Percentiles rank a stretch among this genome's conserved stretches.
These are phyloP conservation scores for Kitagawia praeruptora DNA, from an alignment of 129 eudicot genomes.

Conservation along the genomic window DNA sequence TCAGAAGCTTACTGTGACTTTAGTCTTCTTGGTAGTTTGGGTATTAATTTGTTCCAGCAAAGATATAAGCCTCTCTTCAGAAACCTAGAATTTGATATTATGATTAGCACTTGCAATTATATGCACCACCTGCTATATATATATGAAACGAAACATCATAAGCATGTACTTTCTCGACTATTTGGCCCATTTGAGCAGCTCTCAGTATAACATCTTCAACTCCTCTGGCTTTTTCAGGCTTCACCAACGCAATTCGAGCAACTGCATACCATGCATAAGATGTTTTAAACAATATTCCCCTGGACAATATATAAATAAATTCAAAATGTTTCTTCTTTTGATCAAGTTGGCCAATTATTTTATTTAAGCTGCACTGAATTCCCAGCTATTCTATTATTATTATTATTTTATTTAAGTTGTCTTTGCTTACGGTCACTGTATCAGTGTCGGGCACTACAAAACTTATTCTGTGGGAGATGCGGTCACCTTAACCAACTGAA, in stretches of 20 bases:
- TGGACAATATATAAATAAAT: too few relatives aligned
- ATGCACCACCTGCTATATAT: not conserved
- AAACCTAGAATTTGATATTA: conserved; percentile 39
- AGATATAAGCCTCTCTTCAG: conserved; percentile 86
- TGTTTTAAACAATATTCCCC: not conserved
- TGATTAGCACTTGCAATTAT: not conserved
- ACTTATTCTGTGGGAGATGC: too few relatives aligned
- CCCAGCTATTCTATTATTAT: not conserved
- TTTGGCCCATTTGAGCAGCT: conserved; percentile 96
- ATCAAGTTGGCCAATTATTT: not conserved
- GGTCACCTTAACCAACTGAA: too few relatives aligned
- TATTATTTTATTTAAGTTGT: too few relatives aligned
- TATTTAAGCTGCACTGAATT: not conserved
- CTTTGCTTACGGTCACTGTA: too few relatives aligned
- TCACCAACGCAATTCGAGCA: conserved; percentile 94
- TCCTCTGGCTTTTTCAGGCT: conserved; percentile 97
- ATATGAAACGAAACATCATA: not conserved
- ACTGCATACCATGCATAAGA: conserved; percentile 31
- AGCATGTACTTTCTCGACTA: conserved; percentile 58
- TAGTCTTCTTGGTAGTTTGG: conserved; percentile 88
- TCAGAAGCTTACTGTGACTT: conserved; percentile 79
- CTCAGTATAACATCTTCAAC: conserved; percentile 89
- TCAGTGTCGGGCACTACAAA: too few relatives aligned
- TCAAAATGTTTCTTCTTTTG: not conserved
- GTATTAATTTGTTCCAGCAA: conserved; percentile 92